Evolutionary conservation across 2,329 filamentous ascomycete genomes (phyloP).

Genomic region (Dothideomycetidae sp.): DNA sequence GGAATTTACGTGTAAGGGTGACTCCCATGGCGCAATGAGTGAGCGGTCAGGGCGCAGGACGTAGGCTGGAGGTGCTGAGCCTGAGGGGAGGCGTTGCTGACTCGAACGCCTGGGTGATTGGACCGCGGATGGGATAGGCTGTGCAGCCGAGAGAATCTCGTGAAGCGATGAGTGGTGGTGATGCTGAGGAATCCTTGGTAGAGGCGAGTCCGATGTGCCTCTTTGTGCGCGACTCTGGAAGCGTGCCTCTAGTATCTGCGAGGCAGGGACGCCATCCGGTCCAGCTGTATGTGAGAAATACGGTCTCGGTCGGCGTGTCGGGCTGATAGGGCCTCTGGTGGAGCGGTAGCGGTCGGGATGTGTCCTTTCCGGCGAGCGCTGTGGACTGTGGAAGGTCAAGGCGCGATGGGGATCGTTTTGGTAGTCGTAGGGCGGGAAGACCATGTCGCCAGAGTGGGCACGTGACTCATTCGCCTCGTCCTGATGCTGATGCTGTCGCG

Average conservation of each 20-base stretch:
- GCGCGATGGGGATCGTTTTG: constrained; percentile 2
- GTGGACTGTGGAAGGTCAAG: constrained; percentile 5
- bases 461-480: constrained; percentile 9
- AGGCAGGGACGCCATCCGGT: background rate
- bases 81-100: constrained; percentile 12
- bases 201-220: constrained; percentile 3
- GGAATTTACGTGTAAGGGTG: background rate
- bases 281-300: constrained; percentile 4
- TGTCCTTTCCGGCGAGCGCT: constrained; percentile 3
- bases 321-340: constrained; percentile 3
- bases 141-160: background rate
- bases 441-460: constrained; percentile 10
- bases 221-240: constrained; percentile 4
- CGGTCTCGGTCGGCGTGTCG: constrained; percentile 2
- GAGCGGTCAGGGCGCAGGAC: constrained; percentile 5
- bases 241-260: constrained; percentile 3
- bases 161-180: background rate
- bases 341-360: constrained; percentile 7
- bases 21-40: background rate
- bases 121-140: background rate
- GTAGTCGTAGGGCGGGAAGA: constrained; percentile 5
- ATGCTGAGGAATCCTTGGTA: background rate
- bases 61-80: constrained; percentile 11
- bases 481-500: constrained; percentile 9
- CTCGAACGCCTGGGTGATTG: constrained; percentile 3